Base-by-base conservation (phyloP, 1,284 basidiomycete species). In the Meira miltonrushii region DNA sequence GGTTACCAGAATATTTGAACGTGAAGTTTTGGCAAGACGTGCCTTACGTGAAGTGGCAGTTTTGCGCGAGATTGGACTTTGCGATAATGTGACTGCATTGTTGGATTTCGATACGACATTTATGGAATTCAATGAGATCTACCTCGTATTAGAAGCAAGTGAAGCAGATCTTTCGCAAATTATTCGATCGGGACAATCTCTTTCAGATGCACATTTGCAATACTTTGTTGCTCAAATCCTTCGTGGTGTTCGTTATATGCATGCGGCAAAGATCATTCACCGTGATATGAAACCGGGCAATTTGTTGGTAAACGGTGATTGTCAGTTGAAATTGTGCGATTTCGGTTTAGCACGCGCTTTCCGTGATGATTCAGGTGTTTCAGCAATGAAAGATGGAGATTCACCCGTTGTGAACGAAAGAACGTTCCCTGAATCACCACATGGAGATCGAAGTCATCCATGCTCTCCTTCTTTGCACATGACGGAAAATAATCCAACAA, bases 261-360 rank as follows among this genome's bases (percentile, higher is more conserved):
- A 78, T 50, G 51, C 65, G 2, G 71, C 74, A 39, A 70, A 73
- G 47, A 65, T 78, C 57, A 61, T 78, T 49, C 75, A 78, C 53
- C 67, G 75, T 15, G 75, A 78, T 58, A 60, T 78, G 49, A 78
- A 78, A 64, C 75, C 75, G 1, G 74, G 75, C 56, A 78, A 78
- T 43, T 60, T 78, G 12, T 66, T 78, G 17, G 75, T 78, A 55
- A 78, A 78, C 19, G 71, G 71, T 11, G 73, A 78, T 57, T 78
- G 75, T 55, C 64, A 66, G 1, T 68, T 78, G 9, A 62, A 67
- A 40, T 58, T 78, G 48, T 78, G 75, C 60, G 75, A 78, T 58
- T 69, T 77, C 54, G 75, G 75, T 19, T 64, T 78, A 38, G 74
- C 75, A 4, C 63, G 75, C 2, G 72, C 72, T 13, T 75, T 66